Evolutionary conservation across 2,329 filamentous ascomycete species (phyloP).

Genomic region (Venturia asperata): DNA sequence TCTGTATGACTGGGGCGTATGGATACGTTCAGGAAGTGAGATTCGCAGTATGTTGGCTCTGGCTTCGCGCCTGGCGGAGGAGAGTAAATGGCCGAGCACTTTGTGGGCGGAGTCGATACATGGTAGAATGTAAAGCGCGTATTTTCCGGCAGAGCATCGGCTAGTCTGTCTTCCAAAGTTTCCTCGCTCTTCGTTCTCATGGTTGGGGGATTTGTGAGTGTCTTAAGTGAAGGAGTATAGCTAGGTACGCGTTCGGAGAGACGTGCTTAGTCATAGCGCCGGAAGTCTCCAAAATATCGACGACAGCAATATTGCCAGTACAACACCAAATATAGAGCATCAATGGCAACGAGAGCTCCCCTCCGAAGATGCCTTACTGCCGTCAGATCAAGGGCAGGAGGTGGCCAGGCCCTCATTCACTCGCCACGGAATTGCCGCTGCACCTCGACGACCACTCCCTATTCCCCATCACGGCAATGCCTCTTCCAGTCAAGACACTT

Average conservation of each 20-base stretch:
- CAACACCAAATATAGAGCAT: neutral
- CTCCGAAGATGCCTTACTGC: conserved; percentile 21
- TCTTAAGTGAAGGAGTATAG: neutral
- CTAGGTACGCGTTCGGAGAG: neutral
- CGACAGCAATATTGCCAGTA: neutral
- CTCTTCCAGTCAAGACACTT: conserved; percentile 17
- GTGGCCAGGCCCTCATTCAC: conserved; percentile 21
- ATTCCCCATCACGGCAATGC: conserved; percentile 1
- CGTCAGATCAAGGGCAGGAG: conserved; percentile 26
- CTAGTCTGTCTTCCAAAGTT: conserved; percentile 39
- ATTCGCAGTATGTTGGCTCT: conserved; percentile 78
- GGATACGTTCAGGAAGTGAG: conserved; percentile 64
- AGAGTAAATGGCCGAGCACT: conserved; percentile 69
- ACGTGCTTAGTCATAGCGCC: neutral
- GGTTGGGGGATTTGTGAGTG: neutral
- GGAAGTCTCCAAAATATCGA: conserved; percentile 9
- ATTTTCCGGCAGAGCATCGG: conserved; percentile 45
- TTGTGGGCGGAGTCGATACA: conserved; percentile 74
- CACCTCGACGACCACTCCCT: conserved; percentile 18
- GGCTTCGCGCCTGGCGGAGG: conserved; percentile 63
- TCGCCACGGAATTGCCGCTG: conserved; percentile 15
- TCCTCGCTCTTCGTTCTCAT: conserved; percentile 21
- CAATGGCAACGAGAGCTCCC: conserved; percentile 12
- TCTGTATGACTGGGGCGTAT: conserved; percentile 30
- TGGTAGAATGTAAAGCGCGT: conserved; percentile 68